Evolutionary conservation across 352 stramenopile species (phyloP), one percentile per base, ranked within the genome.

Genomic region (Pythium scleroteichum): DNA sequence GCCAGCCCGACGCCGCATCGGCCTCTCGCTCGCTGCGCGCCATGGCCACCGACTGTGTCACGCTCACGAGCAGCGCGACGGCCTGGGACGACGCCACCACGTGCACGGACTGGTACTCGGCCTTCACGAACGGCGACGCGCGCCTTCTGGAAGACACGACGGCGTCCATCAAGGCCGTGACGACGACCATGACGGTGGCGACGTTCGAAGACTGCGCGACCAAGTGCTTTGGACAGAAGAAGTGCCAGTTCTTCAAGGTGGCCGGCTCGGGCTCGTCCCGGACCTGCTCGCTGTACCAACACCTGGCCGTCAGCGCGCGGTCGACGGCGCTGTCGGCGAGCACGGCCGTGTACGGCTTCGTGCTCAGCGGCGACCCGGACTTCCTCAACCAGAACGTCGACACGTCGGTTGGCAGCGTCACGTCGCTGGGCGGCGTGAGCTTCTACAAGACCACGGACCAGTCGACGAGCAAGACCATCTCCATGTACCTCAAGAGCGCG

Each of bases 231-330:
- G 29, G 57, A 47, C 58, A 58, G 50, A 70, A 65, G 27, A 69
- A 72, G 22, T 75, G 68, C 53, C 64, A 75, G 46, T 75, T 58
- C 54, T 75, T 75, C 52, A 72, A 69, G 56, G 41, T 72, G 47
- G 44, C 42, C 22, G 53, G 27, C 13, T 24, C 24, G 12, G 23
- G 12, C 22, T 12, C 24, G n/a, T 45, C n/a, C 67, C 65, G 65
- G 57, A 66, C 51, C 22, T 75, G 68, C 58, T 53, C 63, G 40
- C 62, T 66, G 47, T 75, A 69, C 41, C 68, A 75, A 27, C 68
- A 75, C 55, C 46, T 75, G 33, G 52, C 47, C 35, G 39, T 75
- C 33, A 47, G 42, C 16, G 29, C 35, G 22, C 51, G 51, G 16
- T 23, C 51, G n/a, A 58, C 51, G 22, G 22, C 53, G n/a, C 49